Evolutionary conservation across 2,329 filamentous ascomycete genomes (phyloP).

Genomic region (Trichoderma koningii): DNA sequence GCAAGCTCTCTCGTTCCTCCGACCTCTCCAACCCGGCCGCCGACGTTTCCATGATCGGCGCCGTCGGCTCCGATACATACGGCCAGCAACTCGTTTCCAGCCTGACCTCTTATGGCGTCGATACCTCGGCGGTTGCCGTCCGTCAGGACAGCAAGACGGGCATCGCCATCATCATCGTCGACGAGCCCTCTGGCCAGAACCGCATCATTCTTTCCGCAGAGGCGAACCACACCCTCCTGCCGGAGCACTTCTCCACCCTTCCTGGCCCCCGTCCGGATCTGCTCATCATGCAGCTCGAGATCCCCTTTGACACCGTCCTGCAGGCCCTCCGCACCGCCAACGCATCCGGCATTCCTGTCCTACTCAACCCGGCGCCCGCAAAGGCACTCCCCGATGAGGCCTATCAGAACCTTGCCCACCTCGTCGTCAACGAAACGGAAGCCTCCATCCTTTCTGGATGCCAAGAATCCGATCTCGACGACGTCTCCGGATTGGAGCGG

Average conservation of each 20-base stretch:
- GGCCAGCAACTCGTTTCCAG: conserved; percentile 59
- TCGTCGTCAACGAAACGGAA: conserved; percentile 91
- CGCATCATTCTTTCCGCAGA: conserved; percentile 73
- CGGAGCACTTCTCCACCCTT: conserved; percentile 41
- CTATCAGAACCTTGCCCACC: conserved; percentile 69
- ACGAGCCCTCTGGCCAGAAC: conserved; percentile 72
- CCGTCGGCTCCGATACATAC: conserved; percentile 71
- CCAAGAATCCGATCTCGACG: conserved; percentile 52
- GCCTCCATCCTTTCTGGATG: conserved; percentile 69
- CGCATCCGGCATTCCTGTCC: conserved; percentile 57
- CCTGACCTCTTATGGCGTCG: conserved; percentile 63
- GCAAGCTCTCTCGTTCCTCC: conserved; percentile 68
- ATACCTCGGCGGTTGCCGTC: conserved; percentile 55
- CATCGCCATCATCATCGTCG: conserved; percentile 74
- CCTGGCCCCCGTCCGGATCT: conserved; percentile 55
- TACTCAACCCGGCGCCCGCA: conserved; percentile 86
- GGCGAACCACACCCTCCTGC: conserved; percentile 60
- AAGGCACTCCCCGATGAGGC: conserved; percentile 65
- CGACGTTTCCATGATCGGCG: conserved; percentile 69
- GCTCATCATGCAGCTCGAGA: conserved; percentile 77
- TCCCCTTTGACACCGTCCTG: conserved; percentile 66
- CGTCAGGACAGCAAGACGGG: conserved; percentile 59
- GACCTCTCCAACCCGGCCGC: conserved; percentile 41
- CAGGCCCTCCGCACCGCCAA: conserved; percentile 58
- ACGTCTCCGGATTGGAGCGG: conserved; percentile 45